Conservation (phyloP, 768 basidiomycete species). For the Harrya chromipes region DNA sequence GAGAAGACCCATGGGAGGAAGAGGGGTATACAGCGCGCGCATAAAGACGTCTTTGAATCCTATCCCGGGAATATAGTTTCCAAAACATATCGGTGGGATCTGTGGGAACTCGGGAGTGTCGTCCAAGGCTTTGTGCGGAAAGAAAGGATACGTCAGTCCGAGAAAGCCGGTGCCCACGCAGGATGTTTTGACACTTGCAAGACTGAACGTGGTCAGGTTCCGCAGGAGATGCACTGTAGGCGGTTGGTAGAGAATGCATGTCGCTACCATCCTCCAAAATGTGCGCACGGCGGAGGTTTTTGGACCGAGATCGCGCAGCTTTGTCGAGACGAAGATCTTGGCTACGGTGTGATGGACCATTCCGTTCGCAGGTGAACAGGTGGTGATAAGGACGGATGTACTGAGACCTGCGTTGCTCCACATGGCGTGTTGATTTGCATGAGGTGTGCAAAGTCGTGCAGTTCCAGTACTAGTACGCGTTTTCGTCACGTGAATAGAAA, state of each 20-base stretch:
- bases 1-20: constrained; percentile 19
- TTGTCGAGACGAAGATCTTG: constrained; percentile 24
- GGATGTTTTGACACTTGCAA: constrained; percentile 22
- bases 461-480: constrained; percentile 15
- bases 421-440: constrained; percentile 11
- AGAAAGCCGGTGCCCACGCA: constrained; percentile 23
- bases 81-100: constrained; percentile 16
- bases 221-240: constrained; percentile 18
- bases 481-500: constrained; percentile 18
- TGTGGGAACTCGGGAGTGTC: constrained; percentile 20
- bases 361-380: constrained; percentile 24
- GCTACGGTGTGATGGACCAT: constrained; percentile 29
- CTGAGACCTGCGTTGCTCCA: constrained; percentile 29
- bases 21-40: constrained; percentile 19
- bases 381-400: constrained; percentile 24
- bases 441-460: not conserved
- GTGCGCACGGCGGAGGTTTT: constrained; percentile 19
- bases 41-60: constrained; percentile 5
- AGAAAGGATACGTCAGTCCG: constrained; percentile 13
- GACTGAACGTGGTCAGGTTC: constrained; percentile 21
- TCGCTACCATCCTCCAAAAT: constrained; percentile 26
- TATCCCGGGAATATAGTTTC: not conserved
- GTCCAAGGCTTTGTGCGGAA: constrained; percentile 2
- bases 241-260: constrained; percentile 25
- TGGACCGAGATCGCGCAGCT: constrained; percentile 24